Conservation (phyloP, 108 stramenopile genomes). For the Ochromonas danica region DNA sequence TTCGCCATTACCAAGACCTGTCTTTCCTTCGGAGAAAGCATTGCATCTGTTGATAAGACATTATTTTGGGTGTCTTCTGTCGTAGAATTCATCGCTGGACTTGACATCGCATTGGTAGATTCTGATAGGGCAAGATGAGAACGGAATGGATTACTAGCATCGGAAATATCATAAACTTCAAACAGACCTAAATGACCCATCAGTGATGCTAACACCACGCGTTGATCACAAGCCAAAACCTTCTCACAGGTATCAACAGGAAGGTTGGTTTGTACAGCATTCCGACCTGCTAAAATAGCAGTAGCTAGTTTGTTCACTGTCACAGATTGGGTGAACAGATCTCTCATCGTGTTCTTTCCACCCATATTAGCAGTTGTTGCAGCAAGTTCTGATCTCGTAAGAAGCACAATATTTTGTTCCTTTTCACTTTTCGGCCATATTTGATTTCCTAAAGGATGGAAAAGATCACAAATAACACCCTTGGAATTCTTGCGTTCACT, state of each 20-base stretch:
- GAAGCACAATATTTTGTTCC: not conserved
- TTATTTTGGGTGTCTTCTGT: no score
- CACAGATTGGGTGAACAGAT: not conserved
- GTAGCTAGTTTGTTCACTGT: not conserved
- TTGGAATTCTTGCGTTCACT: not conserved
- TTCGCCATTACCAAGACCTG: constrained; percentile 12
- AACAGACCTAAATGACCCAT: not conserved
- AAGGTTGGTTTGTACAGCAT: constrained; percentile 10
- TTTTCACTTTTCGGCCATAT: not conserved
- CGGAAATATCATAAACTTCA: not conserved
- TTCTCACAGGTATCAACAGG: not conserved
- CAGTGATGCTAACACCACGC: not conserved
- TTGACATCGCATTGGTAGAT: not conserved
- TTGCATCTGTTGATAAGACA: no score
- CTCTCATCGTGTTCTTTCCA: not conserved
- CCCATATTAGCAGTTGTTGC: not conserved
- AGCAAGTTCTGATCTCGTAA: not conserved
- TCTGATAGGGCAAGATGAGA: not conserved
- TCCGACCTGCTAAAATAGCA: constrained; percentile 13
- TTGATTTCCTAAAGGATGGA: constrained; percentile 6
- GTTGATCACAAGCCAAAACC: not conserved
- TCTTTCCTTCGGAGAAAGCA: not conserved
- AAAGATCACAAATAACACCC: constrained; percentile 7
- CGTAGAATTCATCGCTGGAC: not conserved
- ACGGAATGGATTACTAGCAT: not conserved